Base-by-base conservation (phyloP, 2,329 filamentous ascomycete genomes). In the Trichoderma semiorbis region DNA sequence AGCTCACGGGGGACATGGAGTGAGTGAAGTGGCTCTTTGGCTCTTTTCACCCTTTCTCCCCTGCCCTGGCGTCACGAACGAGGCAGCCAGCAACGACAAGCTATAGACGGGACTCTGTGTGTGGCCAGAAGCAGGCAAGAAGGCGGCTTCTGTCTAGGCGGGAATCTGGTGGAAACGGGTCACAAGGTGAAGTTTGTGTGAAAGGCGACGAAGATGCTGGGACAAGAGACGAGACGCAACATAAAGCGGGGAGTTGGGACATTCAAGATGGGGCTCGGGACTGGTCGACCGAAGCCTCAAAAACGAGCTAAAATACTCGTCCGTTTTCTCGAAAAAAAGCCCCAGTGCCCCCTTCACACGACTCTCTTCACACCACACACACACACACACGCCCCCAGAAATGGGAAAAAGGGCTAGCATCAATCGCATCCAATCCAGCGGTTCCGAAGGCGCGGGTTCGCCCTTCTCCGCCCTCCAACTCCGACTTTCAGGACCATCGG, bases 171-270 rank as follows among this genome's bases (percentile, higher is more conserved):
- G 50, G 50, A 24, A 67, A n/a, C 6, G 12, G n/a, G 21, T 26
- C 64, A 34, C 30, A 8, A 28, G 43, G 47, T 18, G 32, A 67
- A 26, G 36, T 69, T 61, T 61, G 66, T 62, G 66, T 50, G 30
- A 61, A 34, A 21, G 18, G 16, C 6, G 16, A 28, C 10, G 39
- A 32, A 18, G 32, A 57, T 55, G 18, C 32, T 70, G 60, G 68
- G 58, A 57, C 32, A 55, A 39, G 36, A 39, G 16, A 18, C 36
- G 16, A 16, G 67, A 55, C 58, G 58, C 57, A 70, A 30, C 60
- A 71, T 71, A 66, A 71, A 71, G 69, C 69, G 69, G 69, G 69
- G 69, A 71, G 57, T 63, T 55, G 60, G 58, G 21, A 63, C 55
- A 21, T 32, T 53, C 43, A 55, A 34, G 30, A 69, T 34, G 68